Evolutionary conservation across 352 stramenopile genomes (phyloP).

Genomic region (Phytophthora pistaciae): DNA sequence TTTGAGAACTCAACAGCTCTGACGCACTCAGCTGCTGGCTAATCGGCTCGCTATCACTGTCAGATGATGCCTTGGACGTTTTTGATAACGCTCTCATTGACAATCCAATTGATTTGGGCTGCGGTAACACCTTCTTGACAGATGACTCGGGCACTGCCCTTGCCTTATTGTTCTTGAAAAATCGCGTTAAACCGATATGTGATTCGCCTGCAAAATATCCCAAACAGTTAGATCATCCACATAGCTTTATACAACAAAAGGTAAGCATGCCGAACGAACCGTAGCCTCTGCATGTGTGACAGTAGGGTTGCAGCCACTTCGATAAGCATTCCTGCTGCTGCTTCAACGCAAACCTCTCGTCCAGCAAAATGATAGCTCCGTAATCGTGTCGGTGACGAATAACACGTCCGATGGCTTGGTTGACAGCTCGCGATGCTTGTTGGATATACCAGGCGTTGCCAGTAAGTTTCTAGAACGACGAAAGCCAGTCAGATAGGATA

Average conservation of each 20-base stretch:
- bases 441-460: slow-evolving; percentile 99
- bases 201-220: slow-evolving; percentile 62
- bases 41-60: slow-evolving; percentile 29
- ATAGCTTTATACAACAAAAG: background rate
- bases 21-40: slow-evolving; percentile 18
- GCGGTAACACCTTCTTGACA: slow-evolving; percentile 37
- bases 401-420: slow-evolving; percentile 99
- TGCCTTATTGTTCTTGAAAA: slow-evolving; percentile 84
- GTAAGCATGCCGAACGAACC: slow-evolving; percentile 41
- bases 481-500: slow-evolving; percentile 9
- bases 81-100: slow-evolving; percentile 40
- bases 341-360: slow-evolving; percentile 95
- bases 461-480: slow-evolving; percentile 75
- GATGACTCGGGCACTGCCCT: slow-evolving; percentile 38
- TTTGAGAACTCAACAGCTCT: slow-evolving; percentile 29
- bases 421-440: slow-evolving; percentile 97
- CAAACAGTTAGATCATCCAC: slow-evolving; percentile 6
- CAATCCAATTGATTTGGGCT: slow-evolving; percentile 52
- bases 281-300: slow-evolving; percentile 68
- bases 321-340: slow-evolving; percentile 94
- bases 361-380: slow-evolving; percentile 97
- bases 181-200: slow-evolving; percentile 83
- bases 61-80: slow-evolving; percentile 15
- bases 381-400: slow-evolving; percentile 99
- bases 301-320: slow-evolving; percentile 95